A percentile compares a stretch with the other conserved stretches of the same genome.
Evolutionary conservation across 495 filamentous ascomycete genomes (phyloP).

Genomic region (Trichoderma erinaceum): DNA sequence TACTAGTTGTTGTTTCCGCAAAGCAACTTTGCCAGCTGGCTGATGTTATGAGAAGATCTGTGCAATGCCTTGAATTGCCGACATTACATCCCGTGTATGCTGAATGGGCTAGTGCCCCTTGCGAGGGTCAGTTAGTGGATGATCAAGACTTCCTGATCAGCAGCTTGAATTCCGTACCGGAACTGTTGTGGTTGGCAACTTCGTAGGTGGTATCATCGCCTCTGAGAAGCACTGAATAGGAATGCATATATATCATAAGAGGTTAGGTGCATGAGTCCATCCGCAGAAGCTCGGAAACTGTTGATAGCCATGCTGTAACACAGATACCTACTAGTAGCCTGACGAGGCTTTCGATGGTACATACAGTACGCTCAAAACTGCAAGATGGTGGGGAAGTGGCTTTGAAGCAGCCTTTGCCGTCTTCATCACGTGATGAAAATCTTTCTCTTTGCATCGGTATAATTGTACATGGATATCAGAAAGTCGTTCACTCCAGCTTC

Average conservation of each 20-base stretch:
- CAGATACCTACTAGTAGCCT: too few species aligned
- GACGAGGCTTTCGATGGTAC: too few species aligned
- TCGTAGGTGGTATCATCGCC: not conserved
- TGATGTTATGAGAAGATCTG: not conserved
- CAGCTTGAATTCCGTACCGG: not conserved
- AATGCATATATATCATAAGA: not conserved
- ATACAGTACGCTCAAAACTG: too few species aligned
- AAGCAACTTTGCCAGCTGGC: not conserved
- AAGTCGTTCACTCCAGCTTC: too few species aligned
- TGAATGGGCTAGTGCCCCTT: slow-evolving; percentile 1
- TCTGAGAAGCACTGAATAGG: not conserved
- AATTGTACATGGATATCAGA: too few species aligned
- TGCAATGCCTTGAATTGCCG: not conserved
- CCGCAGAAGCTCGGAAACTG: too few species aligned
- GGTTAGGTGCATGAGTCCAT: not conserved
- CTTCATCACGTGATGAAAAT: too few species aligned
- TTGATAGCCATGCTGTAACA: too few species aligned
- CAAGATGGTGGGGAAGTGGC: too few species aligned
- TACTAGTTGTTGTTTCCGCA: not conserved
- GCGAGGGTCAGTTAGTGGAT: not conserved
- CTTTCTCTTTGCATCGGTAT: too few species aligned
- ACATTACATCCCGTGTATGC: not conserved
- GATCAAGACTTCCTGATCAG: slow-evolving; percentile 1
- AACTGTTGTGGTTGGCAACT: not conserved
- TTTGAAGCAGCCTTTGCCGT: too few species aligned